phyloP scores from a whole-genome alignment of 2,329 filamentous ascomycete species.

The Fonsecaea monophora region DNA sequence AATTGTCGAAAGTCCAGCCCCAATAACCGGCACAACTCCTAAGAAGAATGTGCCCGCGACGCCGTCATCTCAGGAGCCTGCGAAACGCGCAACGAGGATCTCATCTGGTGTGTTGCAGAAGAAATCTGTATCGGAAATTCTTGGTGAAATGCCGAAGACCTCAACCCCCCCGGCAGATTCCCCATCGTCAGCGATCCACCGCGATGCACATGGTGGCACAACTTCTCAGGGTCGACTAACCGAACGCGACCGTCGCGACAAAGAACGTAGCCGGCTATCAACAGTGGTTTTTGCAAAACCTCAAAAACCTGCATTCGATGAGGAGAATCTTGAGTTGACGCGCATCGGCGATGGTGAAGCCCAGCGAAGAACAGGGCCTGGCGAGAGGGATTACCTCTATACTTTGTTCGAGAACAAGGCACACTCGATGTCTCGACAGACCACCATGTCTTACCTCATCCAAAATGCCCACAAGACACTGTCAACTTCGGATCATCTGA shows the following conservation, averaged over 20 bases:
- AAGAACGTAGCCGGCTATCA: constrained; percentile 68
- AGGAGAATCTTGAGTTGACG: constrained; percentile 48
- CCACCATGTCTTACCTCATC: constrained; percentile 72
- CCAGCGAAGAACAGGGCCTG: constrained; percentile 60
- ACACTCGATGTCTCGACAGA: constrained; percentile 60
- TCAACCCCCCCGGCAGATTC: constrained; percentile 46
- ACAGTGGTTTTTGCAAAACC: constrained; percentile 81
- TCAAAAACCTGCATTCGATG: constrained; percentile 58
- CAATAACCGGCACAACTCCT: constrained; percentile 36
- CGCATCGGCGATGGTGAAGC: constrained; percentile 34
- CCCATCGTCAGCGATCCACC: constrained; percentile 34
- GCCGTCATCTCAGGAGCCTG: constrained; percentile 46
- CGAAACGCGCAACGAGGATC: constrained; percentile 71
- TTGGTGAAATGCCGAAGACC: constrained; percentile 63
- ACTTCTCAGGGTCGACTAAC: constrained; percentile 51
- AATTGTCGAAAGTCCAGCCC: constrained; percentile 38
- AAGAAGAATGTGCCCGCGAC: constrained; percentile 41
- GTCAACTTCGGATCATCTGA: constrained; percentile 81
- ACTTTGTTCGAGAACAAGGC: constrained; percentile 68
- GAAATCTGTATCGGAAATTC: constrained; percentile 75
- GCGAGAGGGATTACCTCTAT: constrained; percentile 66
- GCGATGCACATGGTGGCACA: constrained; percentile 43
- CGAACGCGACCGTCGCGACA: constrained; percentile 64
- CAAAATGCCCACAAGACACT: constrained; percentile 87
- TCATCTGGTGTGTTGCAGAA: constrained; percentile 73